Evolutionary conservation across 768 basidiomycete species (phyloP).

Genomic region (Cystofilobasidium macerans): DNA sequence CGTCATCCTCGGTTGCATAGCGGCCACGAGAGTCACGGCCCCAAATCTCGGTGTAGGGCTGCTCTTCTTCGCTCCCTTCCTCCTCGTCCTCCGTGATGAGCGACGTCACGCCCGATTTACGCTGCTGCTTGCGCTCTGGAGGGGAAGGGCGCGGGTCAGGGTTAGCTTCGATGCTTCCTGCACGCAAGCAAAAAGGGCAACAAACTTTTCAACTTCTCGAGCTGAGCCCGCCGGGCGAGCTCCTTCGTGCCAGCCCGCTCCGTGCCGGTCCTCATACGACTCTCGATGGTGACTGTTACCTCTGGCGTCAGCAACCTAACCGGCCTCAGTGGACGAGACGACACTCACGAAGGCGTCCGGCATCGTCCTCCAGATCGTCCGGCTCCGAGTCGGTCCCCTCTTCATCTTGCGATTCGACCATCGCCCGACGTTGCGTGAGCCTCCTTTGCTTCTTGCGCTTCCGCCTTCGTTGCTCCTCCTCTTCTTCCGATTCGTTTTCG

Average conservation of each 20-base stretch:
- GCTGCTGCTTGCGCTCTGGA: not conserved
- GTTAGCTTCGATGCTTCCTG: not conserved
- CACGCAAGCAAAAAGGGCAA: not conserved
- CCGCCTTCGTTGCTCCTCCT: not conserved
- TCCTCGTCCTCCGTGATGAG: not conserved
- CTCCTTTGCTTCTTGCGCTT: not conserved
- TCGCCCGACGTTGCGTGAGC: too few species aligned
- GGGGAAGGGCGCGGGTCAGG: not conserved
- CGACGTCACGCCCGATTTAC: not conserved
- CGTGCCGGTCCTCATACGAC: not conserved
- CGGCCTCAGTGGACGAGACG: not conserved
- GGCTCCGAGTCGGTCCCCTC: not conserved
- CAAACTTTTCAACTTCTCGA: constrained; percentile 1
- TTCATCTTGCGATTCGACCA: not conserved
- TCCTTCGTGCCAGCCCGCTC: not conserved
- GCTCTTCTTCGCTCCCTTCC: not conserved
- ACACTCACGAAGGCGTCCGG: not conserved
- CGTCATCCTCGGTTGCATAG: not conserved
- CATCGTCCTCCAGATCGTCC: constrained; percentile 1
- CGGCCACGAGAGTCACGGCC: not conserved
- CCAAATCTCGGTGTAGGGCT: not conserved
- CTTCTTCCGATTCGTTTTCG: not conserved
- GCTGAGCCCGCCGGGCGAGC: not conserved
- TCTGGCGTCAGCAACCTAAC: too few species aligned
- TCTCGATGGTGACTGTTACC: not conserved